Conservation (phyloP, 371 early-diverging fungal species). For the Capillidium rhysosporum region DNA sequence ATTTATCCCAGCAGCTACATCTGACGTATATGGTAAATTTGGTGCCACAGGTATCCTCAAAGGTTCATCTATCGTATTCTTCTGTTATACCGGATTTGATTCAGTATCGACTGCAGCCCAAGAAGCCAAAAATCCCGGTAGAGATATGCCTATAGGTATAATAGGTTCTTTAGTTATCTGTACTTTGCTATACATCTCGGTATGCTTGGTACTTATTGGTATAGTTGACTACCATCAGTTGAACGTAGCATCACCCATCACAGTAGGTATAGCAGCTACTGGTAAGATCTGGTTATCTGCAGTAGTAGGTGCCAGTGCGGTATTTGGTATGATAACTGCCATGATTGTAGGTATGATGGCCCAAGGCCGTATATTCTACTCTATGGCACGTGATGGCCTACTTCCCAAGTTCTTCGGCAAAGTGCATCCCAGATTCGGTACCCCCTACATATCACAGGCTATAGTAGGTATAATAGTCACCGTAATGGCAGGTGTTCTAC, state of each 20-base stretch:
- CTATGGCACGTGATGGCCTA: conserved; percentile 43
- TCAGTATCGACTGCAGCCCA: conserved; percentile 73
- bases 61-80: conserved; percentile 65
- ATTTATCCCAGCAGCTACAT: conserved; percentile 44
- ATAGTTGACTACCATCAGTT: conserved; percentile 34
- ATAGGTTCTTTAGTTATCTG: conserved; percentile 54
- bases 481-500: conserved; percentile 45
- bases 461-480: conserved; percentile 44
- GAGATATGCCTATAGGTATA: conserved; percentile 77
- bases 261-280: conserved; percentile 33
- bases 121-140: conserved; percentile 60
- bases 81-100: conserved; percentile 82
- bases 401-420: conserved; percentile 18
- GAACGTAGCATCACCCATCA: conserved; percentile 31
- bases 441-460: conserved; percentile 52
- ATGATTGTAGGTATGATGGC: conserved; percentile 50
- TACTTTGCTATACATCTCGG: conserved; percentile 58
- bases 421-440: conserved; percentile 26
- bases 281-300: conserved; percentile 47
- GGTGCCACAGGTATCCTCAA: conserved; percentile 51
- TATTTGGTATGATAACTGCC: conserved; percentile 60
- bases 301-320: conserved; percentile 50
- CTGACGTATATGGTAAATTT: conserved; percentile 25
- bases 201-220: conserved; percentile 48
- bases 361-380: conserved; percentile 71